These are phyloP conservation scores for Yarrowia galli DNA, from an alignment of 1,139 yeast species.

Conservation along the genomic window DNA sequence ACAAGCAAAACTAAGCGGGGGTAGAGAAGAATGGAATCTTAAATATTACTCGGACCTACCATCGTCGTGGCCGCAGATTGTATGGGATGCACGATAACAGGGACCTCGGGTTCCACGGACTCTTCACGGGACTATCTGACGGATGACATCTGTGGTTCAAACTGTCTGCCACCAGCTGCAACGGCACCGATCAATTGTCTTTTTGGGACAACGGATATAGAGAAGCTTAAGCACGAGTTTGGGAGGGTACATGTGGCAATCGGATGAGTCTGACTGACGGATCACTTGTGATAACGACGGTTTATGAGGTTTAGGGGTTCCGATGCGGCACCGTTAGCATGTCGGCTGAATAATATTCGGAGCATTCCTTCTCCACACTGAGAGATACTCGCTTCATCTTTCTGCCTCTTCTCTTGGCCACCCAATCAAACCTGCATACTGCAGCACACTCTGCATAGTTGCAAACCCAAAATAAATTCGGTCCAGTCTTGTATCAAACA, in stretches of 20 bases:
- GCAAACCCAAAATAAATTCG: conserved; percentile 20
- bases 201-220: conserved; percentile 16
- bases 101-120: neutral
- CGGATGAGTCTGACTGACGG: neutral
- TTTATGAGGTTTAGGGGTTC: too few relatives aligned
- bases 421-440: conserved; percentile 34
- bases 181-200: conserved; percentile 16
- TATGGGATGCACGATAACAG: neutral
- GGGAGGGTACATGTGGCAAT: too few relatives aligned
- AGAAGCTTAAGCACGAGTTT: conserved; percentile 5
- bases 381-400: neutral
- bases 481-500: neutral
- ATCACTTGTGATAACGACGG: too few relatives aligned
- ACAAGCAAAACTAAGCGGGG: conserved; percentile 14
- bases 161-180: neutral
- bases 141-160: neutral
- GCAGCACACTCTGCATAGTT: conserved; percentile 26
- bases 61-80: neutral
- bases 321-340: too few relatives aligned
- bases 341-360: neutral
- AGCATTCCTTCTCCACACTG: neutral
- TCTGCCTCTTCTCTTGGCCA: neutral
- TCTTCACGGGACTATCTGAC: neutral
- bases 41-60: conserved; percentile 5
- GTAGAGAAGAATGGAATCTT: neutral